Conservation (phyloP, 139 green algal genomes). For the Tetradesmus lagerheimii region DNA sequence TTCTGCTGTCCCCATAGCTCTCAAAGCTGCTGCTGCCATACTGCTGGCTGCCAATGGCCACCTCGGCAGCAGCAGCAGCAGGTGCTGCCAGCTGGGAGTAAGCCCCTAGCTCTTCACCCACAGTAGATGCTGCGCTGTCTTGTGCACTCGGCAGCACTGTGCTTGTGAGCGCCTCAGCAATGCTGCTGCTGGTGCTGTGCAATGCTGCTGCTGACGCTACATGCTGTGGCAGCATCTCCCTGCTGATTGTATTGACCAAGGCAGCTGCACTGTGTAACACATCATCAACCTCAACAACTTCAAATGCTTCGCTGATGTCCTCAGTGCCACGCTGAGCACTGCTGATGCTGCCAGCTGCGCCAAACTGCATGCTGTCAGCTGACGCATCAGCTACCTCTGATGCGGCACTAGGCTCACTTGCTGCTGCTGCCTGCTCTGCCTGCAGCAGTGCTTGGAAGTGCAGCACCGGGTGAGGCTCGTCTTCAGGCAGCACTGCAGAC, state of each 20-base stretch:
- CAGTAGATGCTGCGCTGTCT: neutral
- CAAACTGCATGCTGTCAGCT: neutral
- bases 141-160: neutral
- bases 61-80: neutral
- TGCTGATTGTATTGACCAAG: neutral
- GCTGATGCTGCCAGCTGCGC: neutral
- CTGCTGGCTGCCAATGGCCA: neutral
- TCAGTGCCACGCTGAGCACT: neutral
- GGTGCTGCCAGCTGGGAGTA: neutral
- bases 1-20: neutral
- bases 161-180: neutral
- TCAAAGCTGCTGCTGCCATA: constrained; percentile 44
- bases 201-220: neutral
- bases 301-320: neutral
- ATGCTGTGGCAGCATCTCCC: neutral
- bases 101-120: neutral
- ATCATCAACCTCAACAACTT: neutral
- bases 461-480: constrained; percentile 5
- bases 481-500: constrained; percentile 24
- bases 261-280: neutral
- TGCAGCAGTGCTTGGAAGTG: constrained; percentile 32
- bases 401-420: neutral
- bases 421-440: constrained; percentile 22
- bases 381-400: neutral
- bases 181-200: neutral